Conservation (phyloP, 495 filamentous ascomycete genomes). For the Amphirosellinia nigrospora region DNA sequence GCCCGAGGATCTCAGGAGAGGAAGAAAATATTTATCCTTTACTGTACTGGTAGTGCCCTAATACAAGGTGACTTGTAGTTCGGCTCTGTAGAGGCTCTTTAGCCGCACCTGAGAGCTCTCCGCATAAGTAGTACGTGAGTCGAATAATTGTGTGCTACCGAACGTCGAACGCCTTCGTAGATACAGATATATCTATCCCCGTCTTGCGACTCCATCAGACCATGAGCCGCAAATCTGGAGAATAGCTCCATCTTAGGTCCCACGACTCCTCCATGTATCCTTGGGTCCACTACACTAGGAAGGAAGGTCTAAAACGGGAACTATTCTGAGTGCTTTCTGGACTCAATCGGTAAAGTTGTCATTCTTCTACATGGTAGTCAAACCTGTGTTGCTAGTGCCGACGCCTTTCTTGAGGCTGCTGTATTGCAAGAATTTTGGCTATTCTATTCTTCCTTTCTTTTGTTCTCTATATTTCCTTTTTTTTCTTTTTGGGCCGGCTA, state of each 20-base stretch:
- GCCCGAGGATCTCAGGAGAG: too few relatives aligned
- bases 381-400: not conserved
- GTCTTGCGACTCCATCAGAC: conserved; percentile 18
- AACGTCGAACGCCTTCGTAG: not conserved
- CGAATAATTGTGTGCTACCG: not conserved
- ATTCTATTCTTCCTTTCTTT: not conserved
- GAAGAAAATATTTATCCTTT: not conserved
- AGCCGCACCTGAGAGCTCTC: not conserved
- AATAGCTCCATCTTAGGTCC: conserved; percentile 11
- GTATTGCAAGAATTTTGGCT: not conserved
- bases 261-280: conserved; percentile 7
- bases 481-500: not conserved
- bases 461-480: too few relatives aligned
- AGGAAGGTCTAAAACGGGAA: not conserved
- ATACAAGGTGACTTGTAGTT: not conserved
- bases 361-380: not conserved
- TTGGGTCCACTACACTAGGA: conserved; percentile 11
- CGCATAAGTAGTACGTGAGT: not conserved
- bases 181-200: not conserved
- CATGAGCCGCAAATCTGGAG: conserved; percentile 8
- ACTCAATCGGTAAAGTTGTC: not conserved
- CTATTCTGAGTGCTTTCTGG: not conserved
- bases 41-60: not conserved
- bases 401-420: not conserved
- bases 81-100: not conserved